Evolutionary conservation across 129 eudicot species (phyloP).

Genomic region (Smallanthus sonchifolius): DNA sequence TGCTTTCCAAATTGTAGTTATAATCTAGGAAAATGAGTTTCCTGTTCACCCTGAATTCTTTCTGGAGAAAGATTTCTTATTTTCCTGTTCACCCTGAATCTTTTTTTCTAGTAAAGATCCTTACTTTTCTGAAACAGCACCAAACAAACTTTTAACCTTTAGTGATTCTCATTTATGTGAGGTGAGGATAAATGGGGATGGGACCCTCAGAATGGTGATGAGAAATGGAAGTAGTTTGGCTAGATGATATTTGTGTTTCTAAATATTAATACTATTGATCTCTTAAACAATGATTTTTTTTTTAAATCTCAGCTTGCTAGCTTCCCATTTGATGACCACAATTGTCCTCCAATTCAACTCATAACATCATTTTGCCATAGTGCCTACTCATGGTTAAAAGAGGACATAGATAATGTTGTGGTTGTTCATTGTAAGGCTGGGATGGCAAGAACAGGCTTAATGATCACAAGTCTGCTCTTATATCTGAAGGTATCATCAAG

Average conservation of each 20-base stretch:
- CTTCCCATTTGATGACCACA: slow-evolving; percentile 97
- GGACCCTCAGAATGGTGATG: background rate
- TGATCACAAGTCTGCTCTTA: slow-evolving; percentile 93
- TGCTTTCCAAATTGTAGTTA: background rate
- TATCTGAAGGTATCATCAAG: slow-evolving; percentile 61
- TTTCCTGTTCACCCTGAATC: background rate
- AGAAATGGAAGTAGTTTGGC: background rate
- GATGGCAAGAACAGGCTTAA: slow-evolving; percentile 98
- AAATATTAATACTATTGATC: background rate
- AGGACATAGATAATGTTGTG: slow-evolving; percentile 95
- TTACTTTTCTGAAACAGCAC: background rate
- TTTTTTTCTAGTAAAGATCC: background rate
- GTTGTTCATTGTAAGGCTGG: slow-evolving; percentile 99
- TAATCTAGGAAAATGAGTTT: background rate
- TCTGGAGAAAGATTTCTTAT: background rate
- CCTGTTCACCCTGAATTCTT: background rate
- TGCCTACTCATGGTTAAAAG: slow-evolving; percentile 98
- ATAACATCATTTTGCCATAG: slow-evolving; percentile 89
- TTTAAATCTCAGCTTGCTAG: slow-evolving; percentile 70
- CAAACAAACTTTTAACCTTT: background rate
- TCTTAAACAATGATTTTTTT: background rate
- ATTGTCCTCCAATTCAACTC: slow-evolving; percentile 94
- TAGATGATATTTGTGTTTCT: background rate
- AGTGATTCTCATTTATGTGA: background rate
- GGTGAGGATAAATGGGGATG: background rate